Base-by-base conservation (phyloP, 2,329 filamentous ascomycete genomes). In the Penicillium sp. region DNA sequence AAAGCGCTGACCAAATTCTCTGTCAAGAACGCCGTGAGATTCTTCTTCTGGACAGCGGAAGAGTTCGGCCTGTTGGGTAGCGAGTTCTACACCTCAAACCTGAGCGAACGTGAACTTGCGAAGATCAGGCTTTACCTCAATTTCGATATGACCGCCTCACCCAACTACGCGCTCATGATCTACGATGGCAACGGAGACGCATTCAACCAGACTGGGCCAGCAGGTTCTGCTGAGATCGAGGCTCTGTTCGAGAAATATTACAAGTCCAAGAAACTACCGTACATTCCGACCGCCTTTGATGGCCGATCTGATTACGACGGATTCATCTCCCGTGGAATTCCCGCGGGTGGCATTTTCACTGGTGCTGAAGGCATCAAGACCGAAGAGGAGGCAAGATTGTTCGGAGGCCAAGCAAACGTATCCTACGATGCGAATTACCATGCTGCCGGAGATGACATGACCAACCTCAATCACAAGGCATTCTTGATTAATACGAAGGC, bases 281-380 rank as follows among this genome's bases (percentile, higher is more conserved):
- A 85, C 68, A 88, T 84, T 0, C 84, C 88, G 54, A 89, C 89
- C 27, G 82, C 84, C 2, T 93, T 94, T 61, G 87, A 91, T 63
- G 89, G 89, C 7, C 85, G 89, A 55, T 90, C 86, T 59, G 90
- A 94, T 72, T 93, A 93, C 64, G 87, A 86, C 47, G 86, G 84
- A 1, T 92, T 93, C 76, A 87, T 91, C 64, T 79, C 83, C 34
- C 80, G 83, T 52, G 86, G 86, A 3, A 90, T 92, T 39, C 87
- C 89, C 0, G 84, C 84, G 1, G 88, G 89, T 23, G 89, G 89
- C 29, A 84, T 92, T 57, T 88, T 88, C 51, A 91, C 89, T 2
- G 89, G 89, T 36, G 89, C 89, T 1, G 89, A 92, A 71, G 87
- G 82, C 11, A 70, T 89, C 74, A 92, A 91, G 82, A 90, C 87